A percentile compares a stretch with the other conserved stretches of the same genome.
phyloP scores from a whole-genome alignment of 2,329 filamentous ascomycete species.

The Grosmannia serpens region DNA sequence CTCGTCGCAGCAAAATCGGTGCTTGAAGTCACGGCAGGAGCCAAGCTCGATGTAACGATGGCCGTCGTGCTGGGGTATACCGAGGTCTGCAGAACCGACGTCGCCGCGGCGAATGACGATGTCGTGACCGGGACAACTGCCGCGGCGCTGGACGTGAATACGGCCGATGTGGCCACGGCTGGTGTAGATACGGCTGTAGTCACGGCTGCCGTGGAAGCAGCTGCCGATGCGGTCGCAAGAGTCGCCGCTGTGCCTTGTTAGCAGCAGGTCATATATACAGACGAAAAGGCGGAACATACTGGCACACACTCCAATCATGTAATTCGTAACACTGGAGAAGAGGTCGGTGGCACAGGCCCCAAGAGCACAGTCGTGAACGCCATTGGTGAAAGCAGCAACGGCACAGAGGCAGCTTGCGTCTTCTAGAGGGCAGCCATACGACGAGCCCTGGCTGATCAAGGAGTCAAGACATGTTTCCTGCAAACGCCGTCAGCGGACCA shows the following conservation, averaged over 20 bases:
- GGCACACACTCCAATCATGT: conserved; percentile 11
- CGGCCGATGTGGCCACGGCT: background rate
- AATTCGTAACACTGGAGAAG: conserved; percentile 9
- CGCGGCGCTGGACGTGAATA: background rate
- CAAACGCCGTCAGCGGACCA: background rate
- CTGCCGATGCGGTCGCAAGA: background rate
- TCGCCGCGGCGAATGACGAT: background rate
- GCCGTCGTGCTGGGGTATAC: background rate
- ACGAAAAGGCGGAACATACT: conserved; percentile 7
- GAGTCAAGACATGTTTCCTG: conserved; percentile 14
- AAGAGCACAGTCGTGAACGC: conserved; percentile 12
- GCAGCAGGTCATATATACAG: background rate
- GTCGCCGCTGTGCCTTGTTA: background rate
- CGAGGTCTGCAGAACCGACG: background rate
- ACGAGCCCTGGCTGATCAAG: conserved; percentile 4
- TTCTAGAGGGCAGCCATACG: conserved; percentile 8
- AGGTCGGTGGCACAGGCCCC: conserved; percentile 10
- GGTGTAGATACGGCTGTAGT: background rate
- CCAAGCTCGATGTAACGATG: background rate
- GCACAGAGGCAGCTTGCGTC: conserved; percentile 12
- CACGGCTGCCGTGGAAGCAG: background rate
- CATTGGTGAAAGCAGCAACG: conserved; percentile 9
- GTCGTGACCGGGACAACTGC: background rate
- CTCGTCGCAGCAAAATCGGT: background rate
- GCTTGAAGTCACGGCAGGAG: background rate